Conservation (phyloP, 305 asterid species). For the Petunia hybrid region DNA sequence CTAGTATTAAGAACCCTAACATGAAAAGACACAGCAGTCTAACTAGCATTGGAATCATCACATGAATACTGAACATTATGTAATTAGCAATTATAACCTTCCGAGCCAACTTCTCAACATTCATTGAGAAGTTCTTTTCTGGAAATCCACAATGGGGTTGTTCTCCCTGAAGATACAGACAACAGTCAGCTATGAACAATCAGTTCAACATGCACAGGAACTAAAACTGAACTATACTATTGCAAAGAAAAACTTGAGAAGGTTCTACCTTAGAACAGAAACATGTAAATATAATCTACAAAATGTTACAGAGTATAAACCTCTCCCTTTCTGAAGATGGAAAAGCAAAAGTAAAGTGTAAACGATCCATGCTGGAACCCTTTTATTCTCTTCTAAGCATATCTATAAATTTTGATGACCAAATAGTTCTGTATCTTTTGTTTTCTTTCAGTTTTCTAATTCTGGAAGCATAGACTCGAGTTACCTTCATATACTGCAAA, state of each 20-base stretch:
- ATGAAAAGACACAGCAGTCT: constrained; percentile 9
- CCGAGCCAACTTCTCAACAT: constrained; percentile 87
- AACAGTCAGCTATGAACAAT: constrained; percentile 37
- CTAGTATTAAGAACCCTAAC: constrained; percentile 25
- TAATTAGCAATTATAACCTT: constrained; percentile 61
- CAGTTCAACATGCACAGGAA: constrained; percentile 30
- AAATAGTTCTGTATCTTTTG: neutral
- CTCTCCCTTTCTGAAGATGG: neutral
- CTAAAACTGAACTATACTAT: neutral
- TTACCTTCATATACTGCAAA: constrained; percentile 98
- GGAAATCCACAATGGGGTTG: constrained; percentile 99
- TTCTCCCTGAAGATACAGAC: constrained; percentile 74
- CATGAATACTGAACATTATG: constrained; percentile 20
- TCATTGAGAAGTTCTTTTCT: constrained; percentile 86
- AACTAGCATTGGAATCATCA: constrained; percentile 24
- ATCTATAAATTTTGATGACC: constrained; percentile 20
- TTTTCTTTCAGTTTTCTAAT: neutral
- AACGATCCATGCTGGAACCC: neutral
- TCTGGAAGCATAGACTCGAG: constrained; percentile 31
- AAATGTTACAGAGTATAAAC: neutral
- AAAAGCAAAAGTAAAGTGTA: constrained; percentile 3
- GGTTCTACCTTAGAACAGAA: constrained; percentile 7
- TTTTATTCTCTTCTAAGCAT: neutral
- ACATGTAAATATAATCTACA: neutral
- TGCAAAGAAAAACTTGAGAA: neutral